A percentile compares a stretch with the other conserved stretches of the same genome.
These are phyloP conservation scores for Pyrenula massariospora DNA, from an alignment of 495 filamentous ascomycete genomes.

Conservation along the genomic window DNA sequence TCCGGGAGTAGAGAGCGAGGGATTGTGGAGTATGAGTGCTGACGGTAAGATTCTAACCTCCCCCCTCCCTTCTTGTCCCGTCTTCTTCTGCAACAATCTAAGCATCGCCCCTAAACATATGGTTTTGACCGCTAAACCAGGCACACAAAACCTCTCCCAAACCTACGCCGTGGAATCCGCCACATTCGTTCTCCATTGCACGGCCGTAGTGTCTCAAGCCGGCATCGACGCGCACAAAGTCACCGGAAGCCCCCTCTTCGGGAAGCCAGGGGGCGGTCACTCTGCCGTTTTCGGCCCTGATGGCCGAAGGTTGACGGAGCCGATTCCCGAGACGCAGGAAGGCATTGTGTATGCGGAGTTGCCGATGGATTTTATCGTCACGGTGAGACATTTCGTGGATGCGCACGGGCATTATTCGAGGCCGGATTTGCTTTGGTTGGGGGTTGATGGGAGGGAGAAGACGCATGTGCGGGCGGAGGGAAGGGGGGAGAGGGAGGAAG, in stretches of 20 bases:
- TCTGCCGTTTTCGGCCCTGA: slow-evolving; percentile 42
- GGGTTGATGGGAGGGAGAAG: slow-evolving; percentile 26
- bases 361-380: slow-evolving; percentile 24
- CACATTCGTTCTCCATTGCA: slow-evolving; percentile 38
- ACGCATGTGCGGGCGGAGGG: too few relatives aligned
- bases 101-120: too few relatives aligned
- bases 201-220: slow-evolving; percentile 24
- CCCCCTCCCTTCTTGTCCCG: too few relatives aligned
- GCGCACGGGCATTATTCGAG: slow-evolving; percentile 37
- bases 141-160: slow-evolving; percentile 27
- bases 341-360: slow-evolving; percentile 38
- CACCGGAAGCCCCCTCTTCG: slow-evolving; percentile 18
- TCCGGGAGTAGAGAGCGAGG: slow-evolving; percentile 10
- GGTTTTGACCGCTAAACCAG: too few relatives aligned
- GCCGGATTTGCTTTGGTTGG: slow-evolving; percentile 42
- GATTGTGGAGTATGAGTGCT: slow-evolving; percentile 24
- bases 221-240: slow-evolving; percentile 31
- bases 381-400: slow-evolving; percentile 28
- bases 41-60: too few relatives aligned
- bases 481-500: not conserved
- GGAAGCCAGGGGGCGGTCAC: slow-evolving; percentile 30
- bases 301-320: slow-evolving; percentile 29
- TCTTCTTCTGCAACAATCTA: too few relatives aligned
- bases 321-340: slow-evolving; percentile 20
- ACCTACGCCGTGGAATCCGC: slow-evolving; percentile 41